phyloP scores from a whole-genome alignment of 768 basidiomycete genomes.

The Phlebiopsis flavidoalba region DNA sequence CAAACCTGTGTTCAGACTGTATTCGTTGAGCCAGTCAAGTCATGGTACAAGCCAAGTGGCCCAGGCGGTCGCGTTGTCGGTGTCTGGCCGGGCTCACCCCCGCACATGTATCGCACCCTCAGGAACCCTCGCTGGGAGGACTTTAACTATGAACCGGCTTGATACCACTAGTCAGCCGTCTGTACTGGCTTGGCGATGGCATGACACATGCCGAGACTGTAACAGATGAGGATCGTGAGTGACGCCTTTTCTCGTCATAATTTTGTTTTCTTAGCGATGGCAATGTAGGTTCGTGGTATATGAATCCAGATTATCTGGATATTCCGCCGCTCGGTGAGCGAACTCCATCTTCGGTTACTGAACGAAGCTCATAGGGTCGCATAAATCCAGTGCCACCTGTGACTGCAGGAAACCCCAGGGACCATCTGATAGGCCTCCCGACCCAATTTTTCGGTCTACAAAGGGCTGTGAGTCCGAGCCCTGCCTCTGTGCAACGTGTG shows the following conservation, averaged over 20 bases:
- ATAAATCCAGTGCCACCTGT: no score
- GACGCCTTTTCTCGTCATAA: not conserved
- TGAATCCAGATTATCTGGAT: not conserved
- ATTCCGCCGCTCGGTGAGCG: not conserved
- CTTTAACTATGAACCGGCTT: constrained; percentile 44
- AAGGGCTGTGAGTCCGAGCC: no score
- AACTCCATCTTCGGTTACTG: no score
- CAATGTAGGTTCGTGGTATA: not conserved
- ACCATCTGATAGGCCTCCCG: no score
- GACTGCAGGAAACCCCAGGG: no score
- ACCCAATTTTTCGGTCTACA: no score
- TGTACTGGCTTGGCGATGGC: constrained; percentile 60
- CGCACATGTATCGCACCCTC: constrained; percentile 46
- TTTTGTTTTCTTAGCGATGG: not conserved
- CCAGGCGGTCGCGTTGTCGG: constrained; percentile 51
- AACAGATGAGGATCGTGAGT: constrained; percentile 25
- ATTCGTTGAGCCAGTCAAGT: constrained; percentile 48
- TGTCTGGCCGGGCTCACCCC: constrained; percentile 55
- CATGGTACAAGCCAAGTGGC: constrained; percentile 61
- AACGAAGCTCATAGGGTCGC: no score
- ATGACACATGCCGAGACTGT: constrained; percentile 48
- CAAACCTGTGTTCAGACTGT: constrained; percentile 37
- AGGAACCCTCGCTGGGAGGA: constrained; percentile 62
- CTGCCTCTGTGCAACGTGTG: no score
- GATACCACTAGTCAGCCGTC: constrained; percentile 40